These are phyloP conservation scores for Aspergillus fructus DNA, from an alignment of 2,329 filamentous ascomycete species.

Conservation along the genomic window DNA sequence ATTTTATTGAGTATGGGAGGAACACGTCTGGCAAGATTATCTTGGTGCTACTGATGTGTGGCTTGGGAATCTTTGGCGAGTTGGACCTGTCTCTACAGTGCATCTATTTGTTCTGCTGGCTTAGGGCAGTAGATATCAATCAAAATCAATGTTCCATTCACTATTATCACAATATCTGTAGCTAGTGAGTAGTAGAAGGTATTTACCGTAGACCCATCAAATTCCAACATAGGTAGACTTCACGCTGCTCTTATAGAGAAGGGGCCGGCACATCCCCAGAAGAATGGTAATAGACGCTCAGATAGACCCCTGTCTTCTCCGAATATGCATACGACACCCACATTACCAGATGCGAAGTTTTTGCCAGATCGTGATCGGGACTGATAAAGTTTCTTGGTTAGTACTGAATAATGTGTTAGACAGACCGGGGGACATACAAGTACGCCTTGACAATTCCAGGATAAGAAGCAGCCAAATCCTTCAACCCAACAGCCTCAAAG, in stretches of 20 bases:
- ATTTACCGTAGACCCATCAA: too few species aligned
- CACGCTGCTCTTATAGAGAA: too few species aligned
- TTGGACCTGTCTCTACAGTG: too few species aligned
- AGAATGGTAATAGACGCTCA: slow-evolving; percentile 5
- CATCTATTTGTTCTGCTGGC: background rate
- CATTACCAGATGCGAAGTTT: background rate
- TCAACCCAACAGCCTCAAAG: background rate
- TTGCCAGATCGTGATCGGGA: background rate
- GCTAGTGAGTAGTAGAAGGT: too few species aligned
- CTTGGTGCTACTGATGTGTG: too few species aligned
- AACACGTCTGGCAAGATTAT: too few species aligned
- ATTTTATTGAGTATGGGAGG: too few species aligned
- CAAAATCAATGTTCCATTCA: background rate
- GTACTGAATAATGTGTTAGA: background rate
- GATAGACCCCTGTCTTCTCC: slow-evolving; percentile 1
- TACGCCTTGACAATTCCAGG: background rate
- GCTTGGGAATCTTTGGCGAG: too few species aligned
- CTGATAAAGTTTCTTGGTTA: background rate
- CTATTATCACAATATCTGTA: background rate
- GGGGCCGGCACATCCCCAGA: background rate
- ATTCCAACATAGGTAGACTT: too few species aligned
- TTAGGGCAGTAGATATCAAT: background rate
- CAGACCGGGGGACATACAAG: background rate
- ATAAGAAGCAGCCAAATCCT: background rate
- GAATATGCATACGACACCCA: slow-evolving; percentile 7